These are phyloP conservation scores for Danielozyma ontarioensis DNA, from an alignment of 805 yeast species.

Conservation along the genomic window DNA sequence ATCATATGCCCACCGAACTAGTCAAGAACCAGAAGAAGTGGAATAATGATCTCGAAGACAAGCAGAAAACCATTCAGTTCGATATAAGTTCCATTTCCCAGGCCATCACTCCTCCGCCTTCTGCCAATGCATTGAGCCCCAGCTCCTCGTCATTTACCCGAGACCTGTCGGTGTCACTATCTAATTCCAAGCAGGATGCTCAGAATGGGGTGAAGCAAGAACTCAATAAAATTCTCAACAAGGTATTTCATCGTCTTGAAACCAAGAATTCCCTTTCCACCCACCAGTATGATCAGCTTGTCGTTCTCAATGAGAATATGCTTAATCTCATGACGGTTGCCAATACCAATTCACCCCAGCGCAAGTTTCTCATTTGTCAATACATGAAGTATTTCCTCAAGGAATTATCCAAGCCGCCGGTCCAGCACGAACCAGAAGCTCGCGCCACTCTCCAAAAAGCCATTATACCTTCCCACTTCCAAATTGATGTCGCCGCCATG, in stretches of 20 bases:
- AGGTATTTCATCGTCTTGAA: slow-evolving; percentile 24
- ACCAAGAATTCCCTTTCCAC: slow-evolving; percentile 24
- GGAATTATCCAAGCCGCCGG: slow-evolving; percentile 22
- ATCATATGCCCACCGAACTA: slow-evolving; percentile 35
- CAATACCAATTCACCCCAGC: slow-evolving; percentile 11
- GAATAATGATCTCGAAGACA: slow-evolving; percentile 10
- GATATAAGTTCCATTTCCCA: slow-evolving; percentile 29
- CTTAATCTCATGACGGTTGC: slow-evolving; percentile 16
- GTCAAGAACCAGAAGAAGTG: slow-evolving; percentile 28
- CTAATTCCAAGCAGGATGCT: slow-evolving; percentile 13
- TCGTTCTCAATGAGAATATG: slow-evolving; percentile 13
- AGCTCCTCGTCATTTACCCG: slow-evolving; percentile 10
- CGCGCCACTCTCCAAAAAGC: slow-evolving; percentile 21
- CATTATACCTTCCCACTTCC: slow-evolving; percentile 29
- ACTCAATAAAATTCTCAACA: slow-evolving; percentile 12
- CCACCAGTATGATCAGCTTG: slow-evolving; percentile 25
- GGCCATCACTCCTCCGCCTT: slow-evolving; percentile 2
- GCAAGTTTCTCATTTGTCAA: slow-evolving; percentile 31
- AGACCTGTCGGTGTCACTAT: slow-evolving; percentile 18
- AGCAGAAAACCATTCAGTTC: slow-evolving; percentile 20
- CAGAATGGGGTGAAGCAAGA: slow-evolving; percentile 9
- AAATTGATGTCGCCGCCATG: slow-evolving; percentile 1
- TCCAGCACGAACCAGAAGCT: slow-evolving; percentile 3
- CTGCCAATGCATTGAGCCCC: slow-evolving; percentile 7
- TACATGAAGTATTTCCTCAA: slow-evolving; percentile 35